Evolutionary conservation across 176 grass and related monocot species (phyloP), one percentile per base, ranked within the genome.

Genomic region (Aegilops bicornis): DNA sequence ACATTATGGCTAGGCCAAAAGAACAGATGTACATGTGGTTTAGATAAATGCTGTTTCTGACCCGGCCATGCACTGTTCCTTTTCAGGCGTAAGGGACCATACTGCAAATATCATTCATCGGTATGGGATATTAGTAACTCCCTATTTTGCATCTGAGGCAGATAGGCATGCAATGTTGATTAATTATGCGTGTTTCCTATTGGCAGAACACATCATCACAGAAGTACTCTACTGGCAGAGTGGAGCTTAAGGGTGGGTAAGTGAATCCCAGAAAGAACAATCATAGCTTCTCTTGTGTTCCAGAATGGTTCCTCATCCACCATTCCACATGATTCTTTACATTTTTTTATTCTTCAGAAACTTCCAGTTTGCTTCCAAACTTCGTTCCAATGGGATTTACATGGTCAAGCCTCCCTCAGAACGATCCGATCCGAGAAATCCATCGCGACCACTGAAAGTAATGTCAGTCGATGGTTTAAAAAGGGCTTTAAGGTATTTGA

Each of bases 181-280:
- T 72, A 30, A 79, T 83, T 81, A 58, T 90, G 37, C 36, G 43
- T 83, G 6, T 86, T 65, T 66, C 36, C 69, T 77, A 48, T 43
- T 82, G 64, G 77, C 82, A 98, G 96, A 96, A 91, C 87, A 60
- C 96, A 54, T 88, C 92, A 62, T 89, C 92, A 24, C 93, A 96
- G 82, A 87, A 79, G 48, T 94, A 90, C 73, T 89, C 90, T 83
- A 94, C 96, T 75, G 85, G 92, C 27, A 92, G 96, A 72, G 85
- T 86, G 66, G 96, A 96, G 86, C 93, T 98, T 65, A 94, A 94
- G 74, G 96, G 96, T 23, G 96, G 96, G 93, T 98, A 92, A 91
- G 91, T 91, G 74, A 76, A 87, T 31, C 27, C 40, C 66, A 66
- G 32, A 89, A 75, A 43, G 59, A 37, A 61, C 13, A 40, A 15